A percentile compares a stretch with the other conserved stretches of the same genome.
phyloP scores from a whole-genome alignment of 305 asterid genomes.

The Ajuga reptans region DNA sequence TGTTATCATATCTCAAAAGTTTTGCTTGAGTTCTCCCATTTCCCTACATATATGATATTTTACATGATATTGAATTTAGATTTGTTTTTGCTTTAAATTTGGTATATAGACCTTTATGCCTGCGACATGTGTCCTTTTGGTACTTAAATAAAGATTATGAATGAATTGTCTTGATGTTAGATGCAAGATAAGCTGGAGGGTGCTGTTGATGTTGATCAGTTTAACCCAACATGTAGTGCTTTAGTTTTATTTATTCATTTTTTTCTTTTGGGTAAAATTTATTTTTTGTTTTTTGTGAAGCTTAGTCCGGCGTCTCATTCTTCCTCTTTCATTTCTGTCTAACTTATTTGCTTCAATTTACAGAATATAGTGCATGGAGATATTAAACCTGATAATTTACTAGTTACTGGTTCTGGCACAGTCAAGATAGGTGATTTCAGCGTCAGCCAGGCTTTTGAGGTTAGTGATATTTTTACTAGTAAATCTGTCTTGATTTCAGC shows the following conservation, averaged over 20 bases:
- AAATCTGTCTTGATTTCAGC: background rate
- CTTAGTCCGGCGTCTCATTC: background rate
- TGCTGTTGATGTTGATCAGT: slow-evolving; percentile 6
- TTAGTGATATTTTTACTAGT: slow-evolving; percentile 16
- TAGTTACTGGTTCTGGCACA: slow-evolving; percentile 61
- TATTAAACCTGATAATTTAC: slow-evolving; percentile 74
- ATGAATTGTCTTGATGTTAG: background rate
- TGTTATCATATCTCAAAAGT: background rate
- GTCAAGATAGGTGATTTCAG: slow-evolving; percentile 82
- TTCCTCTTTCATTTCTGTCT: background rate
- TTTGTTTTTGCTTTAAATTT: background rate
- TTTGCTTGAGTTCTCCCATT: background rate
- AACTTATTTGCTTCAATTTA: slow-evolving; percentile 15
- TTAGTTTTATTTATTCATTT: background rate
- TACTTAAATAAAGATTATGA: background rate
- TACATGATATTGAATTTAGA: background rate
- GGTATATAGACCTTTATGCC: background rate
- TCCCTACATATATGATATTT: background rate
- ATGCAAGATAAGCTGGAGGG: background rate
- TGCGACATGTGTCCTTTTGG: background rate
- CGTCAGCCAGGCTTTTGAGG: slow-evolving; percentile 91
- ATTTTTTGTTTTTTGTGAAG: background rate
- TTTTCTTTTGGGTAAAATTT: background rate
- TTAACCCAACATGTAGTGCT: background rate
- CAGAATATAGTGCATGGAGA: slow-evolving; percentile 55